Base-by-base conservation (phyloP, 176 grass and related monocot genomes). In the Aechmea fasciata region DNA sequence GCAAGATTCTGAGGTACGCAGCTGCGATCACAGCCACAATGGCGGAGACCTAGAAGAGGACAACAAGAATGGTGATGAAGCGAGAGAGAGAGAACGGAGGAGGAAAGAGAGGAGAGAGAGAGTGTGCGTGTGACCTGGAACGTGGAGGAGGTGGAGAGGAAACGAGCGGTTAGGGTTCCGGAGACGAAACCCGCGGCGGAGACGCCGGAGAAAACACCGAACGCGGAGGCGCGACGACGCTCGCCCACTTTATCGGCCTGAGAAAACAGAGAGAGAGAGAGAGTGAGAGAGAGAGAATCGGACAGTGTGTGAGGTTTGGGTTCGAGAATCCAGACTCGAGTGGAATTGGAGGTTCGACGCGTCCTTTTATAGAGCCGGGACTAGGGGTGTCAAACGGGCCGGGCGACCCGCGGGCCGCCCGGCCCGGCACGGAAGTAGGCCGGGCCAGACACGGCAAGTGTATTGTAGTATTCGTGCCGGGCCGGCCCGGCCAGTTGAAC, bases 171-270 rank as follows among this genome's bases (percentile, higher is more conserved):
- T 8, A 97, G 17, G 13, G 84, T 90, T 1, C 94, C 94, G 49
- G 82, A 90, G 69, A 97, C 82, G 79, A 97, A 87, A 14, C 94
- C 89, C 11, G 89, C 86, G 10, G 89, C 59, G 20, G 81, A 83
- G 23, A 92, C 65, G 79, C 86, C 89, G 68, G 89, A 90, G 61
- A 97, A 72, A 15, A 89, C 71, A 47, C 82, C 84, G 74, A 97
- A 97, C 48, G 74, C 73, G 19, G 84, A 78, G 63, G 81, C 84
- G 2, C 89, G 86, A 49, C 80, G 70, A 54, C 69, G 53, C 41
- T 82, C 75, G 22, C 79, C 68, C 17, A 92, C 89, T 7, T 75
- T 78, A 72, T 97, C 94, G 8, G 94, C 94, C 94, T 97, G 83
- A 54, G 49, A 19, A 57, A 52, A 52, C 72, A 51, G 47, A 29